Conservation (phyloP, 306 rosid species). For the Vigna mungo region DNA sequence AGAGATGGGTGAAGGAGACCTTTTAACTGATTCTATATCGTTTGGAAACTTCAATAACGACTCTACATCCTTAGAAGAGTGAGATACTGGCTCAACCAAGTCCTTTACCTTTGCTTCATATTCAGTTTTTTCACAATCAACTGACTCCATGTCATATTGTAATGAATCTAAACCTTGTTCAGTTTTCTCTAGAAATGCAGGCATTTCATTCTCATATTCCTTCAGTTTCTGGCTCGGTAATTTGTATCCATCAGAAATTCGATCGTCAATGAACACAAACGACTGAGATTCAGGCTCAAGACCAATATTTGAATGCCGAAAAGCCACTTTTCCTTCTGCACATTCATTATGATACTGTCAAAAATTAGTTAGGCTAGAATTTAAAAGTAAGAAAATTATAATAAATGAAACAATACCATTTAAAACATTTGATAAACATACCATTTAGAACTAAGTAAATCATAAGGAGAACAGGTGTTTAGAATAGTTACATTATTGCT, state of each 20-base stretch:
- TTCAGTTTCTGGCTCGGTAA: slow-evolving; percentile 48
- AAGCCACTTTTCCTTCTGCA: slow-evolving; percentile 73
- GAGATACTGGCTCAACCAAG: slow-evolving; percentile 46
- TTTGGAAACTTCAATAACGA: slow-evolving; percentile 43
- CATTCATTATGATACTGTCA: slow-evolving; percentile 34
- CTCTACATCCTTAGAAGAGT: slow-evolving; percentile 52
- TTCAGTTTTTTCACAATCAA: slow-evolving; percentile 36
- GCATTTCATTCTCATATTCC: slow-evolving; percentile 49
- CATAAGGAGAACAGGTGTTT: background rate
- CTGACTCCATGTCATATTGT: slow-evolving; percentile 37
- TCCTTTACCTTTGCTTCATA: slow-evolving; percentile 37
- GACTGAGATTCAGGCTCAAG: slow-evolving; percentile 56
- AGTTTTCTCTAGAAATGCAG: slow-evolving; percentile 46
- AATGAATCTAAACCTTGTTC: slow-evolving; percentile 45
- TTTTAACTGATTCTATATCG: slow-evolving; percentile 43
- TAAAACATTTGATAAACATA: too few relatives aligned
- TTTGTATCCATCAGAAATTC: slow-evolving; percentile 51
- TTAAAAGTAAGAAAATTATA: background rate
- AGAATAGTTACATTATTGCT: background rate
- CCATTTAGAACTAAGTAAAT: slow-evolving; percentile 1
- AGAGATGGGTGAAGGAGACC: slow-evolving; percentile 38
- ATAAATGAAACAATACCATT: too few relatives aligned
- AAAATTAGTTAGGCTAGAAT: slow-evolving; percentile 24
- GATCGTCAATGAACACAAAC: slow-evolving; percentile 50
- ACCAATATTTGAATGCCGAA: slow-evolving; percentile 54